Conservation (phyloP, 78 protist species). For the Chrysochromulina parva region DNA sequence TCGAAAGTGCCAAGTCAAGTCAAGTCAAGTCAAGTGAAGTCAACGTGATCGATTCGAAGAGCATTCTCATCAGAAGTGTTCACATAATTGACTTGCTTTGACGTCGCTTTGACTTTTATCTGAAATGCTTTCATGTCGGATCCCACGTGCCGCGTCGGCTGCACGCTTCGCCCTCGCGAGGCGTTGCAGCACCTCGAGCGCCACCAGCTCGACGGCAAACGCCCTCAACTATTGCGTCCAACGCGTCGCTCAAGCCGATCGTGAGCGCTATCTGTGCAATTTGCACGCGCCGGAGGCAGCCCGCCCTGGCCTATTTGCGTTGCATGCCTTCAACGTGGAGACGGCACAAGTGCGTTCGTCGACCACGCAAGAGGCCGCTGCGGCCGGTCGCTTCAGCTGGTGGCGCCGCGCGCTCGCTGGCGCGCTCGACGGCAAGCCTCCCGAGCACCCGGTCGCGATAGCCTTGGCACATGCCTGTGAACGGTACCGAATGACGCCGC, state of each 20-base stretch:
- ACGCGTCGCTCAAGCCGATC: neutral
- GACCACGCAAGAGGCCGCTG: neutral
- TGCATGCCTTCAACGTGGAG: neutral
- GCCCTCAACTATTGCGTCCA: too few species aligned
- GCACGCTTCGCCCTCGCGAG: too few species aligned
- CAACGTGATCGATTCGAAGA: too few species aligned
- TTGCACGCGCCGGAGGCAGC: neutral
- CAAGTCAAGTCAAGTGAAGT: too few species aligned
- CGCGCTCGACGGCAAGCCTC: conserved; percentile 1
- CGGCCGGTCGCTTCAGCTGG: neutral
- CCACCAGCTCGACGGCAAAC: too few species aligned
- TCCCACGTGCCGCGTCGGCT: too few species aligned
- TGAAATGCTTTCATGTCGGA: too few species aligned
- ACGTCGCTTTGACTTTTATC: too few species aligned
- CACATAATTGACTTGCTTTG: too few species aligned
- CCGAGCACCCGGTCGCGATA: conserved; percentile 17
- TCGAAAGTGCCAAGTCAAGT: too few species aligned
- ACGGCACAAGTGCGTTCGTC: neutral
- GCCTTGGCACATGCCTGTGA: neutral
- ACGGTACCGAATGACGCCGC: neutral
- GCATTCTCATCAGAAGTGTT: too few species aligned
- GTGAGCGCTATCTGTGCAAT: neutral
- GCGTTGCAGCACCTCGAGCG: too few species aligned
- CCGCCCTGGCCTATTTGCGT: neutral
- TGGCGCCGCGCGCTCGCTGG: neutral